Percentiles rank a stretch among this genome's conserved stretches.
These are phyloP conservation scores for Kwoniella mangroviensis DNA, from an alignment of 768 basidiomycete genomes.

Conservation along the genomic window DNA sequence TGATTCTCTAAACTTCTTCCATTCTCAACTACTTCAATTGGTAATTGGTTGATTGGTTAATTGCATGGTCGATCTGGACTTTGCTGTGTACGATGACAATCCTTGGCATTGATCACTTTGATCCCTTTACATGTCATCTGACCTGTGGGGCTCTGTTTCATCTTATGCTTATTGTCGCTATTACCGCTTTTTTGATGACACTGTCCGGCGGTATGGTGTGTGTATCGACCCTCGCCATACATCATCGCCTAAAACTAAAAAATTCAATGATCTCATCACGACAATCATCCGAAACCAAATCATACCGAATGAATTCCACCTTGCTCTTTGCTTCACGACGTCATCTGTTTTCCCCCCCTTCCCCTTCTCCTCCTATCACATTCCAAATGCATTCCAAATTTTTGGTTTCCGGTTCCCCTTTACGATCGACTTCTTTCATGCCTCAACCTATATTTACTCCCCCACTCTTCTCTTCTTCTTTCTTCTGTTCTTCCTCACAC, in stretches of 20 bases:
- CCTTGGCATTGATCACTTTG: conserved; percentile 1
- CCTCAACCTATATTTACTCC: background rate
- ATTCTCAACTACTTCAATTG: background rate
- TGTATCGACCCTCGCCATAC: background rate
- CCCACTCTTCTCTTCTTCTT: background rate
- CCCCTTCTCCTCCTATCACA: too few relatives aligned
- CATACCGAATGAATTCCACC: background rate
- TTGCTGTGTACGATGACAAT: background rate
- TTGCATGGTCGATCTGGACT: background rate
- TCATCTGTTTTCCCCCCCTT: background rate
- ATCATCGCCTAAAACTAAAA: conserved; percentile 7
- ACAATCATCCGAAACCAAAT: conserved; percentile 8
- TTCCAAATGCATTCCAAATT: background rate
- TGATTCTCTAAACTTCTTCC: background rate
- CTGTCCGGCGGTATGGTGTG: conserved; percentile 8
- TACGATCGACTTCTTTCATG: background rate
- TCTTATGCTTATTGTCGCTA: conserved; percentile 6
- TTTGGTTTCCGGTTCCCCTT: background rate
- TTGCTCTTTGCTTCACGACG: conserved; percentile 8
- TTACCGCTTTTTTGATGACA: conserved; percentile 7
- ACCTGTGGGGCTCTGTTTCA: conserved; percentile 19
- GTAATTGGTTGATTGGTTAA: background rate
- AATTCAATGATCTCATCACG: background rate
- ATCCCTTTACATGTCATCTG: background rate
- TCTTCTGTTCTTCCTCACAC: background rate